These are phyloP conservation scores for Aspergillus sp. DNA, from an alignment of 2,329 filamentous ascomycete species.

Conservation along the genomic window DNA sequence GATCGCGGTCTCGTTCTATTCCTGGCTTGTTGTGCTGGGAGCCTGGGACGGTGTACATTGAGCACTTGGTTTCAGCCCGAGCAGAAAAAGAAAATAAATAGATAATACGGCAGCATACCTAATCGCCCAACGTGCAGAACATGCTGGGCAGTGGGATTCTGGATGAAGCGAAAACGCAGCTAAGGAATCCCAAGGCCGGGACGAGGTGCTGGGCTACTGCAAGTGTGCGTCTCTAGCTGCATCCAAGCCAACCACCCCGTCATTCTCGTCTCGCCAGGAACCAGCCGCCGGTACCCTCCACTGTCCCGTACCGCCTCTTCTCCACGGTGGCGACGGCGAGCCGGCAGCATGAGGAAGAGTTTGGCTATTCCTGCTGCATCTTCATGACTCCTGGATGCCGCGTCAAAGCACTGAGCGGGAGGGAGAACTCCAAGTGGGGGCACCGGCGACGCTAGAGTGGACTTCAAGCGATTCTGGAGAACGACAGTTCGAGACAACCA, in stretches of 20 bases:
- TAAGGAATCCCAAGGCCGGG: slow-evolving; percentile 9
- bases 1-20: too few species aligned
- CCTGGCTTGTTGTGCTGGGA: too few species aligned
- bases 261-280: neutral
- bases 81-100: neutral
- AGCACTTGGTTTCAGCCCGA: neutral
- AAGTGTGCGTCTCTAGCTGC: slow-evolving; percentile 20
- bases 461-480: slow-evolving; percentile 9
- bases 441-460: slow-evolving; percentile 1
- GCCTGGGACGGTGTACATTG: neutral
- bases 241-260: slow-evolving; percentile 13
- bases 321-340: too few species aligned
- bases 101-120: neutral
- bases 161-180: neutral
- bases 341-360: neutral
- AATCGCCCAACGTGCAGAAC: neutral
- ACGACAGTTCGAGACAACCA: slow-evolving; percentile 20
- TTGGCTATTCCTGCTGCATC: neutral
- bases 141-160: neutral
- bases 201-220: slow-evolving; percentile 18
- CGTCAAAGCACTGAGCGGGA: neutral
- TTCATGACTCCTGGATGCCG: too few species aligned
- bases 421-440: neutral
- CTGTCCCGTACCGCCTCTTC: neutral
- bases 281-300: neutral